These are phyloP conservation scores for Chytridium lagenaria DNA, from an alignment of 371 early-diverging fungal species.

Conservation along the genomic window DNA sequence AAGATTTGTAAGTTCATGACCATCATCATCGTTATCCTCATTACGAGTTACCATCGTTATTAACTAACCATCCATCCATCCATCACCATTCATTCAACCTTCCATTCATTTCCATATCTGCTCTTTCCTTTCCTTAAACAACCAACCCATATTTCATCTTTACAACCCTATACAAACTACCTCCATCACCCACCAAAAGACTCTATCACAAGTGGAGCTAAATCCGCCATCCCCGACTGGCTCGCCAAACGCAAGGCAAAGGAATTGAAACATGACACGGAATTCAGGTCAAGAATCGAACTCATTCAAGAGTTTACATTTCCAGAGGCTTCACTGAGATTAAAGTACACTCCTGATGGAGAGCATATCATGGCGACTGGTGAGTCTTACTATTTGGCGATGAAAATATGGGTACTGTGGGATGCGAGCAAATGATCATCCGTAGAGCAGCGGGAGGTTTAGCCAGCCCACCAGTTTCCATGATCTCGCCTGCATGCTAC, in stretches of 20 bases:
- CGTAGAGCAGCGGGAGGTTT: too few relatives aligned
- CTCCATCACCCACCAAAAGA: conserved; percentile 40
- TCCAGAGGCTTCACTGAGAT: conserved; percentile 90
- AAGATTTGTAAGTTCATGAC: conserved; percentile 40
- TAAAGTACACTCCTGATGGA: conserved; percentile 88
- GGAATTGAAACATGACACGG: conserved; percentile 85
- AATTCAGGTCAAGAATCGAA: conserved; percentile 88
- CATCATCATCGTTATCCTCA: background rate
- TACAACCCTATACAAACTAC: too few relatives aligned
- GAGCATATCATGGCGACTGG: conserved; percentile 92
- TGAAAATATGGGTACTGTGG: too few relatives aligned
- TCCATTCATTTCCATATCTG: too few relatives aligned
- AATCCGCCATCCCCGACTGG: conserved; percentile 94
- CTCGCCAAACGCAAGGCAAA: conserved; percentile 83
- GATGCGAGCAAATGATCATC: too few relatives aligned
- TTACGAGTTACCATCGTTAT: background rate
- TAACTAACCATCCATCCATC: background rate
- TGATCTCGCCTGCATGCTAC: too few relatives aligned
- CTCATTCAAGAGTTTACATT: conserved; percentile 98
- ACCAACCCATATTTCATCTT: too few relatives aligned
- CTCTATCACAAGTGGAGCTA: conserved; percentile 85
- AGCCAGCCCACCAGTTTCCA: too few relatives aligned
- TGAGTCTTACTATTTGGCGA: conserved; percentile 9
- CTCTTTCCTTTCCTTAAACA: too few relatives aligned
- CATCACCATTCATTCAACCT: background rate